Evolutionary conservation across 345 rosid species (phyloP).

Genomic region (Acer saccharum): DNA sequence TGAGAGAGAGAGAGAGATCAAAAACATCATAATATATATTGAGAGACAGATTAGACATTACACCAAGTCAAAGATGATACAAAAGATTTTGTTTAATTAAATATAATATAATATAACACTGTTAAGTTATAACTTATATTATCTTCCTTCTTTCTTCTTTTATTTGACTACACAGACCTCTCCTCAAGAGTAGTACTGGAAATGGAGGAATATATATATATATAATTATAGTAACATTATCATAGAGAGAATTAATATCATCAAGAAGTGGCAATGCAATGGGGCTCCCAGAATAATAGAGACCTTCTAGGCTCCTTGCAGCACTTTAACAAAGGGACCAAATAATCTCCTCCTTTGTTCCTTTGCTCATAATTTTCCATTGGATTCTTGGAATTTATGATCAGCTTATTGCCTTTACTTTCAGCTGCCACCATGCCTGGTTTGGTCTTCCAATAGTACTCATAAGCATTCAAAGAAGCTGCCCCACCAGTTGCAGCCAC

Average conservation of each 20-base stretch:
- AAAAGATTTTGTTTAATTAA: constrained; percentile 26
- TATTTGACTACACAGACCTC: constrained; percentile 41
- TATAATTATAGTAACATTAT: too few species aligned
- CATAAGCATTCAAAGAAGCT: constrained; percentile 61
- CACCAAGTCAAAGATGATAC: constrained; percentile 39
- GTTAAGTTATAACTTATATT: not conserved
- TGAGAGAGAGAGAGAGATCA: not conserved
- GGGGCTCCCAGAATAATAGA: constrained; percentile 53
- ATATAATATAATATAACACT: not conserved
- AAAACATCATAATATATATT: not conserved
- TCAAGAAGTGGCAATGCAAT: constrained; percentile 85
- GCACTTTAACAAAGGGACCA: constrained; percentile 45
- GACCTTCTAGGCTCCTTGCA: constrained; percentile 83
- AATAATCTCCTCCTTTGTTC: constrained; percentile 30
- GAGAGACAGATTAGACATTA: constrained; percentile 29
- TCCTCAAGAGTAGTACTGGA: constrained; percentile 20
- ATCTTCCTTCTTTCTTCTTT: constrained; percentile 23
- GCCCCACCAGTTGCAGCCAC: constrained; percentile 27
- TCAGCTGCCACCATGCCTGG: constrained; percentile 14
- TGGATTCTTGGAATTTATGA: constrained; percentile 23
- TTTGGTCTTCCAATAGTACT: constrained; percentile 65
- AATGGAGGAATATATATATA: constrained; percentile 31
- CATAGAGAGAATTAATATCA: not conserved
- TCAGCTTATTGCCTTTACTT: constrained; percentile 14
- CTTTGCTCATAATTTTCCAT: constrained; percentile 26